A percentile compares a stretch with the other conserved stretches of the same genome.
phyloP scores from a whole-genome alignment of 2,329 filamentous ascomycete species.

The Lecanicillium sp. region DNA sequence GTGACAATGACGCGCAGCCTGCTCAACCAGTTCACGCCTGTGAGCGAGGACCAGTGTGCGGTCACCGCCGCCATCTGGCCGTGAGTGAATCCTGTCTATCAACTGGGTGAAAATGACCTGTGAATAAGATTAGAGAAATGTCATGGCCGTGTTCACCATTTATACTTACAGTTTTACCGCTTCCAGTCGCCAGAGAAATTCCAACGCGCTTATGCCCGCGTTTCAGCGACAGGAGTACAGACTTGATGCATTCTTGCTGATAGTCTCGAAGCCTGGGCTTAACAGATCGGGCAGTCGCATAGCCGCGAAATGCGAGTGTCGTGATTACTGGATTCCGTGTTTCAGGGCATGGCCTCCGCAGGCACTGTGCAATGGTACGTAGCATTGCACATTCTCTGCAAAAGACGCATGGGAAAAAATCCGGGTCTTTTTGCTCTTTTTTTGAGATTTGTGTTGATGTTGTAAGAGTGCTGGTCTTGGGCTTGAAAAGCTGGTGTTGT shows the following conservation, averaged over 20 bases:
- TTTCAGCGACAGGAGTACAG: constrained; percentile 62
- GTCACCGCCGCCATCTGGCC: constrained; percentile 44
- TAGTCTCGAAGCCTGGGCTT: constrained; percentile 66
- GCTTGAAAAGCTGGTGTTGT: not conserved
- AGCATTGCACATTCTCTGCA: constrained; percentile 28
- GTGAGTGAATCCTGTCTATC: constrained; percentile 64
- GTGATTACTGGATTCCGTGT: constrained; percentile 6
- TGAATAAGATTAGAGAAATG: constrained; percentile 1
- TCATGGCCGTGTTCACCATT: not conserved
- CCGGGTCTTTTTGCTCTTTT: not conserved
- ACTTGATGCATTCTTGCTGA: constrained; percentile 85
- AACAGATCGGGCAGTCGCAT: constrained; percentile 5
- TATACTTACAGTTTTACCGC: constrained; percentile 70
- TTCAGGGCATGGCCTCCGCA: constrained; percentile 14
- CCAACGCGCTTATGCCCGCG: constrained; percentile 73
- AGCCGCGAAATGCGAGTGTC: constrained; percentile 3
- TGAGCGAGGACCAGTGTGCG: constrained; percentile 90
- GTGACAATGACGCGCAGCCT: constrained; percentile 79
- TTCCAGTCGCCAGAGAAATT: constrained; percentile 78
- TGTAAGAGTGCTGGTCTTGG: not conserved
- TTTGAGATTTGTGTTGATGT: not conserved
- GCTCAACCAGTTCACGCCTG: constrained; percentile 86
- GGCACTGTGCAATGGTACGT: constrained; percentile 20
- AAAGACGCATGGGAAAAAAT: constrained; percentile 7
- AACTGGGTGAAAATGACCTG: constrained; percentile 94